A percentile compares a stretch with the other conserved stretches of the same genome.
Evolutionary conservation across 495 filamentous ascomycete species (phyloP).

Genomic region (Tuber indicum): DNA sequence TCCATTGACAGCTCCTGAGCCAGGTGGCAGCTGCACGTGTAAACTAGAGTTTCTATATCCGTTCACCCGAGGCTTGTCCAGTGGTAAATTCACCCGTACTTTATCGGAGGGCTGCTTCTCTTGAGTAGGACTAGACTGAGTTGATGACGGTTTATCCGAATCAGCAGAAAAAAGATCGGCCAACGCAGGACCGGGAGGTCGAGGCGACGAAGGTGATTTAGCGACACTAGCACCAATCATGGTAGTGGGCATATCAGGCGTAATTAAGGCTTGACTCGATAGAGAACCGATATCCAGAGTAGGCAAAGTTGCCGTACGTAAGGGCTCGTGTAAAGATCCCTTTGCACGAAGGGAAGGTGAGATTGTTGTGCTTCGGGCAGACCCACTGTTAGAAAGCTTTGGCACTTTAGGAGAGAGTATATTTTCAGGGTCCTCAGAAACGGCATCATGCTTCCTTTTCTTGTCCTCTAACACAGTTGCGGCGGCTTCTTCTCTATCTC

Average conservation of each 20-base stretch:
- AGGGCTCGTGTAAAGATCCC: slow-evolving; percentile 15
- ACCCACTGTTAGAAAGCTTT: slow-evolving; percentile 20
- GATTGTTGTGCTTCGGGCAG: slow-evolving; percentile 2
- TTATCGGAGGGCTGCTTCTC: slow-evolving; percentile 12
- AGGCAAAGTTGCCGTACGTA: slow-evolving; percentile 11
- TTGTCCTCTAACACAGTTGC: slow-evolving; percentile 20
- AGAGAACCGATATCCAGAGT: slow-evolving; percentile 16
- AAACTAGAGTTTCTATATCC: slow-evolving; percentile 30
- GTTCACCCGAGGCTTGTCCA: slow-evolving; percentile 26
- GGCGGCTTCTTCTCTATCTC: slow-evolving; percentile 35
- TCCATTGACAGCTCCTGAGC: not conserved
- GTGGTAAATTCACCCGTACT: slow-evolving; percentile 8
- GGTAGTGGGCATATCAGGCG: slow-evolving; percentile 9
- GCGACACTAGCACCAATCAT: slow-evolving; percentile 11
- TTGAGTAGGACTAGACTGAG: slow-evolving; percentile 18
- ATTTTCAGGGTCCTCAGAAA: slow-evolving; percentile 13
- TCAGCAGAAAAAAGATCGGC: slow-evolving; percentile 35
- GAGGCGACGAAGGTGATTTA: not conserved
- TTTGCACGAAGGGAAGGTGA: slow-evolving; percentile 12
- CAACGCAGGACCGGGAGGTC: slow-evolving; percentile 23
- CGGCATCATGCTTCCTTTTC: slow-evolving; percentile 32
- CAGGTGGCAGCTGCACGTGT: slow-evolving; percentile 31
- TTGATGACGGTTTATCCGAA: slow-evolving; percentile 22
- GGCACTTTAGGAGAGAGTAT: slow-evolving; percentile 19
- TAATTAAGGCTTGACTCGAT: slow-evolving; percentile 16